phyloP scores from a whole-genome alignment of 495 filamentous ascomycete species.

The Daldinia caldariorum region DNA sequence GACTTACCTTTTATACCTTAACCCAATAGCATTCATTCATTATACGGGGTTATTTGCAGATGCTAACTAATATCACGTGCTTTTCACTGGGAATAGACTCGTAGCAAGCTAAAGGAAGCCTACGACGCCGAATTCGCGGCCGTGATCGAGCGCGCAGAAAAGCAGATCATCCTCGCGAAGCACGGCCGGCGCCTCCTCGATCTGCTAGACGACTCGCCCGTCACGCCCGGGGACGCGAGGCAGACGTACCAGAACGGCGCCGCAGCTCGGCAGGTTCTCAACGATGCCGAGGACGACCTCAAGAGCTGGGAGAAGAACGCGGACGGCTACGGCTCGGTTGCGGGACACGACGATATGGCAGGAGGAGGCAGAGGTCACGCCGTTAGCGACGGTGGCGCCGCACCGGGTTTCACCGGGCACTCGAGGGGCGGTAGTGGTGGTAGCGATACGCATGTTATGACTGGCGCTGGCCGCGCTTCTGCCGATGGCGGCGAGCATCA shows the following conservation, averaged over 20 bases:
- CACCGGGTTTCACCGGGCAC: background rate
- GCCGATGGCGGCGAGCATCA: slow-evolving; percentile 6
- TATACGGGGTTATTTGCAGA: background rate
- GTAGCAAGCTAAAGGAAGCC: slow-evolving; percentile 92
- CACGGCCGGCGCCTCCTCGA: slow-evolving; percentile 87
- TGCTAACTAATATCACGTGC: background rate
- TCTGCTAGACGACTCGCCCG: slow-evolving; percentile 88
- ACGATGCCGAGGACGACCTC: slow-evolving; percentile 90
- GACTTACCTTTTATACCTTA: background rate
- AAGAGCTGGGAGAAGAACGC: slow-evolving; percentile 72
- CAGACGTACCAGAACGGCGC: slow-evolving; percentile 69
- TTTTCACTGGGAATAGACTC: slow-evolving; percentile 65
- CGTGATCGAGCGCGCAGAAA: slow-evolving; percentile 93
- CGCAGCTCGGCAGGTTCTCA: slow-evolving; percentile 83
- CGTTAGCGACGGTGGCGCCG: background rate
- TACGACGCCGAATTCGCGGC: slow-evolving; percentile 87
- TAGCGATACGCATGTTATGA: slow-evolving; percentile 13
- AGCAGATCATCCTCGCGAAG: slow-evolving; percentile 90
- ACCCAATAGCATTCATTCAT: background rate
- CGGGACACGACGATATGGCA: slow-evolving; percentile 9
- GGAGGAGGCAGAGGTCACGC: background rate
- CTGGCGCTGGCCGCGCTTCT: slow-evolving; percentile 6
- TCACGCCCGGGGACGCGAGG: slow-evolving; percentile 84
- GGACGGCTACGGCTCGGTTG: slow-evolving; percentile 23
- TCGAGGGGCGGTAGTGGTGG: background rate